phyloP scores from a whole-genome alignment of 2,329 filamentous ascomycete species.

The Trichoderma atrobrunneum region DNA sequence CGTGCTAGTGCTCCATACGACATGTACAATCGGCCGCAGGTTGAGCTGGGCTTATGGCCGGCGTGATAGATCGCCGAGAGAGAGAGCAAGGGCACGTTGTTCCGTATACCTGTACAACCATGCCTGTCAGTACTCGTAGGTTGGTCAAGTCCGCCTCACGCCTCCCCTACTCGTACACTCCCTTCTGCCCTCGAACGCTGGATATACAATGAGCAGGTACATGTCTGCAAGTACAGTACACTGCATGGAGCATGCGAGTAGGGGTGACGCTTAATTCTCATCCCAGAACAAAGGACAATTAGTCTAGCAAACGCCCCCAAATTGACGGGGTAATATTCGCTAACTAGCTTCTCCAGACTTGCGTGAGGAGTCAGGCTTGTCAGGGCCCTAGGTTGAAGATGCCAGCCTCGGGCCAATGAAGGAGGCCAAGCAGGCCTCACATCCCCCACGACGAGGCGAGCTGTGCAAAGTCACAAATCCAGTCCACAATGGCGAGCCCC shows the following conservation, averaged over 20 bases:
- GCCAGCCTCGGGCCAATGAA: neutral
- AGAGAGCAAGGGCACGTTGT: neutral
- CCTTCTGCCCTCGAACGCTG: neutral
- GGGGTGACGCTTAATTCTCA: neutral
- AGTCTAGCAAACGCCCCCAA: neutral
- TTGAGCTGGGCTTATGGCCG: slow-evolving; percentile 13
- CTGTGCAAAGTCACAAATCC: neutral
- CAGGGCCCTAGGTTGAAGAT: neutral
- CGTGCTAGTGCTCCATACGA: neutral
- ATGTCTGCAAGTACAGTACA: neutral
- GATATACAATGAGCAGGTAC: neutral
- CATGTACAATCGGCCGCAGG: slow-evolving; percentile 7
- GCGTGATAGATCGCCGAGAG: neutral
- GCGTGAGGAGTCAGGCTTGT: neutral
- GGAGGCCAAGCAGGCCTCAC: neutral
- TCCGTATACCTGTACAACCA: neutral
- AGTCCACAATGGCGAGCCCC: neutral
- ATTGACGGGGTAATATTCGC: neutral
- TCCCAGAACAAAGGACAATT: neutral
- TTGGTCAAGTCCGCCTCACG: neutral
- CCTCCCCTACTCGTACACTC: neutral
- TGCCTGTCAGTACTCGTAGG: neutral
- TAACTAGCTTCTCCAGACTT: neutral
- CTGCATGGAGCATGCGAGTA: neutral
- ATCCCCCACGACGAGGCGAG: neutral